phyloP scores from a whole-genome alignment of 73 alveolate genomes.

The Paramecium pentaurelia region DNA sequence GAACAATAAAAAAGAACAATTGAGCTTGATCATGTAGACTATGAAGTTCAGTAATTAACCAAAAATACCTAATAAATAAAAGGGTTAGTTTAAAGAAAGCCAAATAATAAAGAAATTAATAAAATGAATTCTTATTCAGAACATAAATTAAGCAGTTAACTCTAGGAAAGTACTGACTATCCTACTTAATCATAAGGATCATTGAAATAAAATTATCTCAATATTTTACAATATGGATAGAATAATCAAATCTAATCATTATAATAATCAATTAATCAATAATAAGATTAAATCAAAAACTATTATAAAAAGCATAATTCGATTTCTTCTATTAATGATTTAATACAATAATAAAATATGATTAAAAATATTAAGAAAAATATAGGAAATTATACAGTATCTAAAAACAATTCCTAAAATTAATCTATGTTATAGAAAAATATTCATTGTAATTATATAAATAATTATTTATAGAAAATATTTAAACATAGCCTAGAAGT shows the following conservation, averaged over 20 bases:
- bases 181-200: constrained; percentile 40
- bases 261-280: not conserved
- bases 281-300: not conserved
- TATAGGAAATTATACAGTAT: not conserved
- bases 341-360: not conserved
- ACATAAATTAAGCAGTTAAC: constrained; percentile 10
- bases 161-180: not conserved
- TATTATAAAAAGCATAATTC: not conserved
- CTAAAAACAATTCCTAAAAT: constrained; percentile 27
- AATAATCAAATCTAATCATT: not conserved
- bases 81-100: constrained; percentile 6
- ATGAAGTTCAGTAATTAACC: not conserved
- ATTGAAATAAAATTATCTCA: constrained; percentile 18
- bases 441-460: not conserved
- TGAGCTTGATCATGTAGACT: not conserved
- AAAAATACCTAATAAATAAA: constrained; percentile 10
- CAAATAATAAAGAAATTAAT: not conserved
- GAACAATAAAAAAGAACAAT: not conserved
- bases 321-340: not conserved
- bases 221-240: not conserved
- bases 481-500: constrained; percentile 1
- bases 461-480: not conserved
- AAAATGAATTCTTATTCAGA: constrained; percentile 27
- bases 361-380: not conserved
- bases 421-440: not conserved